phyloP scores from a whole-genome alignment of 192 early-diverging fungal genomes.

The Linnemannia zychae region DNA sequence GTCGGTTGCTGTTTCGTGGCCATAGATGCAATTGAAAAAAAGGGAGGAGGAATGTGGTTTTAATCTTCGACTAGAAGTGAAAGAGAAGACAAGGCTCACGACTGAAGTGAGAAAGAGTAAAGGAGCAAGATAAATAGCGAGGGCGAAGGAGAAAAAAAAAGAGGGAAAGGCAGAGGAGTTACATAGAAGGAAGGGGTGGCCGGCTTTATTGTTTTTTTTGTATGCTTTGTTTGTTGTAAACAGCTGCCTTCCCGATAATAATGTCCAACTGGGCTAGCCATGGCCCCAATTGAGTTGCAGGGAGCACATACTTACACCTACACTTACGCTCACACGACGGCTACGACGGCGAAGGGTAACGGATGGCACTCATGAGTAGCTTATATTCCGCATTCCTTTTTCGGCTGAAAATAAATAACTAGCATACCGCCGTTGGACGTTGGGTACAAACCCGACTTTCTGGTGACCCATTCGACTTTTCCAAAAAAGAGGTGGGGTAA shows the following conservation, averaged over 20 bases:
- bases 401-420: background rate
- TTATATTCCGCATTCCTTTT: slow-evolving; percentile 23
- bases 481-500: too few relatives aligned
- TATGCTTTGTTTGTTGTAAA: slow-evolving; percentile 1
- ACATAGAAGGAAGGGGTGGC: background rate
- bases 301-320: too few relatives aligned
- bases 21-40: slow-evolving; percentile 1
- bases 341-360: background rate
- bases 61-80: background rate
- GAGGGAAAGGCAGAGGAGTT: background rate
- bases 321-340: slow-evolving; percentile 17
- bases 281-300: slow-evolving; percentile 19
- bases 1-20: slow-evolving; percentile 27
- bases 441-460: background rate
- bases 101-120: background rate
- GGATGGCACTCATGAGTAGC: too few relatives aligned
- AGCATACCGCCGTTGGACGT: background rate
- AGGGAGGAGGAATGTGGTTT: background rate
- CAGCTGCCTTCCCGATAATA: background rate
- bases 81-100: background rate
- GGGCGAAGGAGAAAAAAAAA: background rate
- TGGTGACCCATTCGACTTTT: background rate
- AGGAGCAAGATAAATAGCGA: background rate
- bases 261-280: slow-evolving; percentile 43
- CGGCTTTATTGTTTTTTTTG: background rate